Conservation (phyloP, 345 rosid genomes). For the Hevea brasiliensis region DNA sequence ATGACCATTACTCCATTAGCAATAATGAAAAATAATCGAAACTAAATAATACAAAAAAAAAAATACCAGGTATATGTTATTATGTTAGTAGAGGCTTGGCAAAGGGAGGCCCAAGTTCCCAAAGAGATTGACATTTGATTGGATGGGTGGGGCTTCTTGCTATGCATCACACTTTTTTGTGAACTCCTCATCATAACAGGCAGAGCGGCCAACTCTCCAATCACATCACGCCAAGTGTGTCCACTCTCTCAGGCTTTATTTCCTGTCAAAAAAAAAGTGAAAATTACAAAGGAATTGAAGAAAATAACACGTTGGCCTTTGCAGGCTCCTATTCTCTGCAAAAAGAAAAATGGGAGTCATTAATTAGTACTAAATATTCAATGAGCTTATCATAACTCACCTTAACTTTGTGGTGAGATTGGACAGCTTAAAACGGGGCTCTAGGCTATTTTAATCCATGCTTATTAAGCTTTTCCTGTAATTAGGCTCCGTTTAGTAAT, state of each 20-base stretch:
- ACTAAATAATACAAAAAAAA: constrained; percentile 19
- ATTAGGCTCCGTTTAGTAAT: constrained; percentile 12
- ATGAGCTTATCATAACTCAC: constrained; percentile 38
- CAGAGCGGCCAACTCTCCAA: constrained; percentile 44
- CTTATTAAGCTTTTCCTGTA: constrained; percentile 1
- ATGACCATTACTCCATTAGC: not conserved
- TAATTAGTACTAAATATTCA: constrained; percentile 46
- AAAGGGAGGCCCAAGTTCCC: constrained; percentile 90
- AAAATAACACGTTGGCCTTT: constrained; percentile 42
- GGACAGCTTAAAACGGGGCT: constrained; percentile 25
- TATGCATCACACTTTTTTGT: constrained; percentile 39
- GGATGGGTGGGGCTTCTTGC: constrained; percentile 42
- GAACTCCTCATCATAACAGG: constrained; percentile 37
- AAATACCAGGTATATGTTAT: too few species aligned
- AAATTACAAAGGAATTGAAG: not conserved
- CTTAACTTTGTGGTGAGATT: constrained; percentile 18
- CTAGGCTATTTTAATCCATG: constrained; percentile 5
- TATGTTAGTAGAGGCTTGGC: constrained; percentile 33
- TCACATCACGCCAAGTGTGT: constrained; percentile 42
- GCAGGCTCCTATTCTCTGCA: constrained; percentile 28
- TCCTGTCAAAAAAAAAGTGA: not conserved
- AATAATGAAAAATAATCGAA: constrained; percentile 1
- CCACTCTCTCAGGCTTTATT: constrained; percentile 4
- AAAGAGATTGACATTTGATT: constrained; percentile 69
- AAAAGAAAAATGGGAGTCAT: constrained; percentile 37